Evolutionary conservation across 2,329 filamentous ascomycete species (phyloP).

Genomic region (Aspergillus luchuensis): DNA sequence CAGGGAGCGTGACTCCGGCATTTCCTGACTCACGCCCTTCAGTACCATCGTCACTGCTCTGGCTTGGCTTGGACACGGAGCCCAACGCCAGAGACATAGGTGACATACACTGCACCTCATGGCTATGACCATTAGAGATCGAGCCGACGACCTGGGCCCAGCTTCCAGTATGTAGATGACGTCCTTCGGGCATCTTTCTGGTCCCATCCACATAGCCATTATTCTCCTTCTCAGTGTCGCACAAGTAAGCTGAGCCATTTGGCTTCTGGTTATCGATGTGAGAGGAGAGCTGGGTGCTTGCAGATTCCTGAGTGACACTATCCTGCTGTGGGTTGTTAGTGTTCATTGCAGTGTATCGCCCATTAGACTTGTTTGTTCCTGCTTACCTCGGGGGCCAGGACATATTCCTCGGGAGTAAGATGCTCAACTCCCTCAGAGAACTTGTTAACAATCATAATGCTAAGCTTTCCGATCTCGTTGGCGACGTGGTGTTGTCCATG

Average conservation of each 20-base stretch:
- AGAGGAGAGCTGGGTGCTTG: background rate
- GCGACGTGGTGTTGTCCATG: conserved; percentile 34
- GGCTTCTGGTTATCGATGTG: conserved; percentile 17
- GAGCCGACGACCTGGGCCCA: conserved; percentile 26
- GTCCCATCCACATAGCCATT: conserved; percentile 6
- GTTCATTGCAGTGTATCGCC: background rate
- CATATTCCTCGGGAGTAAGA: conserved; percentile 22
- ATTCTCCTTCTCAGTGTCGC: conserved; percentile 17
- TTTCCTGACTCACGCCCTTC: background rate
- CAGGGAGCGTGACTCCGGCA: conserved; percentile 7
- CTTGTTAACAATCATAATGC: conserved; percentile 34
- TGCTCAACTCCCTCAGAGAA: conserved; percentile 35
- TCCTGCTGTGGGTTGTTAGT: conserved; percentile 11
- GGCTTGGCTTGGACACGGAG: conserved; percentile 21
- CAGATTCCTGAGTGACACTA: background rate
- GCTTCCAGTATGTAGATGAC: conserved; percentile 18
- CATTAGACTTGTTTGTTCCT: no score
- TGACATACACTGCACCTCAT: conserved; percentile 20
- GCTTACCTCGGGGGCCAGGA: conserved; percentile 23
- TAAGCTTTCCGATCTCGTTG: conserved; percentile 39
- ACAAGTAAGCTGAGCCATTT: conserved; percentile 15
- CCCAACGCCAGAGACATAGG: conserved; percentile 17
- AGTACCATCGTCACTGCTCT: conserved; percentile 18
- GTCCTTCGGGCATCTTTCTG: conserved; percentile 10
- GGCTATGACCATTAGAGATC: conserved; percentile 2